Evolutionary conservation across 129 eudicot genomes (phyloP), one percentile per base, ranked within the genome.

Genomic region (Tagetes erecta): DNA sequence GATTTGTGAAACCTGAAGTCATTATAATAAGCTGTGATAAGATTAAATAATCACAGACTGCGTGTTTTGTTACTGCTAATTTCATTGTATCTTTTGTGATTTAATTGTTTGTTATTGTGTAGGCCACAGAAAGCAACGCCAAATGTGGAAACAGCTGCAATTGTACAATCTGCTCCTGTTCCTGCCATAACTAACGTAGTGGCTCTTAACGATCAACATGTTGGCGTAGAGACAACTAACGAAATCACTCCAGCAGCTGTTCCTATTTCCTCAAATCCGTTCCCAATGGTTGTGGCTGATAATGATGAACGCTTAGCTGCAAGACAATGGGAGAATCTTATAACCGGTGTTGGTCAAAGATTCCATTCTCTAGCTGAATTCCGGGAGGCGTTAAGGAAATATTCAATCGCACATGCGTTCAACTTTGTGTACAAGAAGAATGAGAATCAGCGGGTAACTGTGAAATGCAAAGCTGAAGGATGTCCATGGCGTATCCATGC

Each of bases 401-500:
- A 63, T 74, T 78, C 89, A 14, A 81, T 85, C 63, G 89, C 86
- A 14, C 89, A 85, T 4, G 83, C 84, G 0, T 85, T 85, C 59
- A 74, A 83, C 41, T 85, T 73, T 73, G 84, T 71, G 31, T 85
- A 82, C 58, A 85, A 85, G 71, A 85, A 85, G 66, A 85, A 85
- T 6, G 89, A 85, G 55, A 81, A 76, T 53, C 81, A 85, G 57
- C 84, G 89, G 7, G 86, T 85, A 7, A 85, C 89, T 5, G 89
- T 75, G 2, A 81, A 64, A 65, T 85, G 89, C 44, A 82, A 81
- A 56, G 73, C 85, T 41, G 86, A 85, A 78, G 86, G 86, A 6
- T 85, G 89, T 64, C 80, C 83, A 0, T 85, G 89, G 89, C 72
- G 89, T 38, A 82, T 85, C 47, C 82, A 85, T 67, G 89, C 78